Percentiles rank a stretch among this genome's conserved stretches.
Conservation (phyloP, 495 filamentous ascomycete genomes). For the Hypomontagnella monticulosa region DNA sequence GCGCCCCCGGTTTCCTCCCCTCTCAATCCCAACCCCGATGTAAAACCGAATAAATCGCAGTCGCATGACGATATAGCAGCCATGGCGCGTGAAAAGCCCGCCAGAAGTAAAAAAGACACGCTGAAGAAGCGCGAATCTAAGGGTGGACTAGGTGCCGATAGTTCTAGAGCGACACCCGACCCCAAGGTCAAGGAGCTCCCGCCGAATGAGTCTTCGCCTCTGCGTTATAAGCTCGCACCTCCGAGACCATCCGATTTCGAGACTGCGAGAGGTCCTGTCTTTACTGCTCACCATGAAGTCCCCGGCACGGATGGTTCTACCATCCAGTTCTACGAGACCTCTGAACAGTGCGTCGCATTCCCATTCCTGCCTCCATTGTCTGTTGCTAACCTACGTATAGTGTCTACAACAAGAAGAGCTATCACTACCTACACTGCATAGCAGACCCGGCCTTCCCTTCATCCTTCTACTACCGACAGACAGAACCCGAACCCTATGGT, state of each 20-base stretch:
- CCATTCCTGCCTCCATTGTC: constrained; percentile 43
- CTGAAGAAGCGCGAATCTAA: constrained; percentile 83
- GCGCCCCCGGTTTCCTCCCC: constrained; percentile 69
- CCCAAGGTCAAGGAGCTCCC: constrained; percentile 63
- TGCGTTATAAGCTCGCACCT: constrained; percentile 66
- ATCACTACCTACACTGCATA: constrained; percentile 89
- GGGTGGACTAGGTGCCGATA: constrained; percentile 53
- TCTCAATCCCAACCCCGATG: constrained; percentile 65
- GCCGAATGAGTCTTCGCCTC: constrained; percentile 56
- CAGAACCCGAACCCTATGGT: constrained; percentile 82
- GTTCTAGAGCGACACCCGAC: constrained; percentile 64
- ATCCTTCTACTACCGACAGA: constrained; percentile 87
- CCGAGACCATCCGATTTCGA: constrained; percentile 69
- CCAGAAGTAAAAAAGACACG: constrained; percentile 72
- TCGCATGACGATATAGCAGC: constrained; percentile 49
- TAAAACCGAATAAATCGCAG: constrained; percentile 44
- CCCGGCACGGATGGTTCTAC: constrained; percentile 54
- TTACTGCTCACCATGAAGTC: constrained; percentile 60
- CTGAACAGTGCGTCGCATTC: constrained; percentile 69
- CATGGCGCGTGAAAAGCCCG: constrained; percentile 56
- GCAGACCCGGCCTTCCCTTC: constrained; percentile 86
- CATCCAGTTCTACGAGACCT: constrained; percentile 68
- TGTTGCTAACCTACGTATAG: constrained; percentile 58
- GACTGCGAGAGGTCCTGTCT: constrained; percentile 63
- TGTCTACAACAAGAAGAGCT: constrained; percentile 90